phyloP scores from a whole-genome alignment of 192 early-diverging fungal species.

The Umbelopsis ramanniana region DNA sequence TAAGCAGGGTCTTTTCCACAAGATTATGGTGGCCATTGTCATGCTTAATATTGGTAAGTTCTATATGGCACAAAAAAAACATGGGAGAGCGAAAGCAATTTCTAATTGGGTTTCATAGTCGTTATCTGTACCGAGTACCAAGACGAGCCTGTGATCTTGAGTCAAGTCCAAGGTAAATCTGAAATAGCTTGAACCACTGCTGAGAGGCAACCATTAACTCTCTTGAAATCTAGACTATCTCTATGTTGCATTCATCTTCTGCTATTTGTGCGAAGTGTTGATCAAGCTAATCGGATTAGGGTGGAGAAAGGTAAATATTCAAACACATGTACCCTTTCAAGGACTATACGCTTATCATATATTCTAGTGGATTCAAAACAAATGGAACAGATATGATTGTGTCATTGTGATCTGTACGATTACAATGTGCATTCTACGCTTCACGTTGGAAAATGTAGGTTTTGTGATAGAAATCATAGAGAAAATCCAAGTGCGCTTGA shows the following conservation, averaged over 20 bases:
- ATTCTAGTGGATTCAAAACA: conserved; percentile 35
- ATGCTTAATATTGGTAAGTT: conserved; percentile 46
- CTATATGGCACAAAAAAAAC: background rate
- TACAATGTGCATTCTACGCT: conserved; percentile 28
- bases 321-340: background rate
- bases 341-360: background rate
- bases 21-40: conserved; percentile 42
- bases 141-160: conserved; percentile 32
- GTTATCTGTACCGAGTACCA: conserved; percentile 38
- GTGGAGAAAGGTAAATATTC: conserved; percentile 44
- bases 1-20: conserved; percentile 45
- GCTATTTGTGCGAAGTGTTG: conserved; percentile 50
- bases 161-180: conserved; percentile 39
- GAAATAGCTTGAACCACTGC: background rate
- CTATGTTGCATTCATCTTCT: conserved; percentile 42
- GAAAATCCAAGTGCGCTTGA: background rate
- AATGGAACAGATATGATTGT: conserved; percentile 40
- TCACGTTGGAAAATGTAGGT: conserved; percentile 26
- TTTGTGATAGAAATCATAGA: background rate
- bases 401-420: conserved; percentile 30
- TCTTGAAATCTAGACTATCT: conserved; percentile 34
- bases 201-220: too few species aligned
- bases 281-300: conserved; percentile 52
- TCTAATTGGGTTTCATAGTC: conserved; percentile 10
- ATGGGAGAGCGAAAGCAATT: background rate